Evolutionary conservation across 495 filamentous ascomycete genomes (phyloP).

Genomic region (Neurospora sp.): DNA sequence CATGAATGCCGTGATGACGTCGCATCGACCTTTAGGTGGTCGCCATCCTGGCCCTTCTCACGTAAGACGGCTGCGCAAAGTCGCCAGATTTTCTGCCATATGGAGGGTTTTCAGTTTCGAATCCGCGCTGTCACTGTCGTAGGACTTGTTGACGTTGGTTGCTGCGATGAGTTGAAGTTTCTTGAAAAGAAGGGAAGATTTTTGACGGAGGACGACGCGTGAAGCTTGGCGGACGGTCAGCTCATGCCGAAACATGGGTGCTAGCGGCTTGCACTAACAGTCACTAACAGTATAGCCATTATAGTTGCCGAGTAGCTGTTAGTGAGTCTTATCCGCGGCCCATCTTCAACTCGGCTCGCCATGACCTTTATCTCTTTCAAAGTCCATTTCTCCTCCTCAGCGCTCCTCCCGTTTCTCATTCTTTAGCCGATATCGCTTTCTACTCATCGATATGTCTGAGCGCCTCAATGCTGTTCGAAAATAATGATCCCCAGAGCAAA

Average conservation of each 20-base stretch:
- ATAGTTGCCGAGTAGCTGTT: not conserved
- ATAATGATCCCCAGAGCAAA: too few relatives aligned
- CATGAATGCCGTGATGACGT: not conserved
- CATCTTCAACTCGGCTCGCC: too few relatives aligned
- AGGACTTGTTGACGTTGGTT: not conserved
- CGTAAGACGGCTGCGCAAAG: too few relatives aligned
- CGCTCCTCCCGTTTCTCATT: too few relatives aligned
- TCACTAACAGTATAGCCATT: not conserved
- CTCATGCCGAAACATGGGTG: not conserved
- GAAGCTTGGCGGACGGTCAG: not conserved
- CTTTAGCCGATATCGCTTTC: too few relatives aligned
- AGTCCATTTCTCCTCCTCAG: not conserved
- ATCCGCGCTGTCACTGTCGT: not conserved
- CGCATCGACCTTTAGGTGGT: too few relatives aligned
- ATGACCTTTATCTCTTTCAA: not conserved
- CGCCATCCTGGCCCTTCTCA: too few relatives aligned
- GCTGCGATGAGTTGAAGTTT: not conserved
- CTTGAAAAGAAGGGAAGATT: not conserved
- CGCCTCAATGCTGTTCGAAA: too few relatives aligned
- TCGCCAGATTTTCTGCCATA: too few relatives aligned
- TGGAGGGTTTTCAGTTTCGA: not conserved
- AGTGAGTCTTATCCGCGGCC: not conserved
- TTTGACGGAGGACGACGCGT: not conserved
- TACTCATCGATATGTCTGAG: too few relatives aligned
- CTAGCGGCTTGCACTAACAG: not conserved